Base-by-base conservation (phyloP, 2,329 filamentous ascomycete species). In the Raffaelea arxii region DNA sequence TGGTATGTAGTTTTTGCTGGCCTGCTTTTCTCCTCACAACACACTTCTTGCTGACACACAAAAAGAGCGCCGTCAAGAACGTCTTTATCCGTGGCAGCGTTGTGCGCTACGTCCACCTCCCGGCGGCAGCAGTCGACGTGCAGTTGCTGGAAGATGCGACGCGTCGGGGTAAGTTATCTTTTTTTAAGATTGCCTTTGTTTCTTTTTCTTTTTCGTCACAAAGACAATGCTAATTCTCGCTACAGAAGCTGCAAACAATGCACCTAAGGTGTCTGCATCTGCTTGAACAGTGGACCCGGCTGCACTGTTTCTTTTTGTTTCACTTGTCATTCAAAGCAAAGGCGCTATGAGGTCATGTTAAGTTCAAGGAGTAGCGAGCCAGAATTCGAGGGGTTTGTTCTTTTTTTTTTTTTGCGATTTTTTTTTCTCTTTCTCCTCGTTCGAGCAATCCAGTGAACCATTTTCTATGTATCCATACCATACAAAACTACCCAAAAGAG, bases 51-150 rank as follows among this genome's bases (percentile, higher is more conserved):
- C 16, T 23, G 12, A 30, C 18, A 21, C 49, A n/a, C n/a, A n/a
- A n/a, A n/a, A n/a, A 78, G 74, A 80, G 75, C 65, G 79, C 88
- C 18, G 89, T 95, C 54, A 94, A 94, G 71, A 95, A 94, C 61
- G 88, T 95, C 67, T 96, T 96, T 62, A 94, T 96, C 59, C 79
- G 90, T 58, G 90, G 90, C 25, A 94, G 86, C 47, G 90, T 95
- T 39, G 90, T 96, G 53, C 77, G 90, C 56, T 96, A 96, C 60
- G 88, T 96, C 43, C 87, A 96, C 64, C 70, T 96, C 43, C 89
- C 90, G 1, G 82, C 83, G 7, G 77, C 74, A 24, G 84, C 86
- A 38, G 89, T 96, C 35, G 90, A 96, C 61, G 84, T 89, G 23
- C 84, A 86, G 27, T 66, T 96, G 52, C 67, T 96, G 51, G 90